These are phyloP conservation scores for Boletus sp. DNA, from an alignment of 1,284 basidiomycete species.

Conservation along the genomic window DNA sequence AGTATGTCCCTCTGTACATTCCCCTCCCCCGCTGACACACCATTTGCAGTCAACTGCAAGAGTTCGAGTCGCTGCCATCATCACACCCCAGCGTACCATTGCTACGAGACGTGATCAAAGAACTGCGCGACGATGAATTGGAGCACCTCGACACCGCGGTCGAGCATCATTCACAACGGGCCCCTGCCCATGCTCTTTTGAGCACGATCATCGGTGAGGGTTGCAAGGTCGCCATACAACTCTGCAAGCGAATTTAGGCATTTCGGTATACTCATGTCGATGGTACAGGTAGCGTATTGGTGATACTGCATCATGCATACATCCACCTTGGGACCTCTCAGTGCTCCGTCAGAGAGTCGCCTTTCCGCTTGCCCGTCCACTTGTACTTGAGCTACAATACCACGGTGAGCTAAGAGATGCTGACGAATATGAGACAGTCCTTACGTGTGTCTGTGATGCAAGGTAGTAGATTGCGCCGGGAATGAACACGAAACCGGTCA, in stretches of 20 bases:
- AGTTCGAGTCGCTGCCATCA: conserved; percentile 61
- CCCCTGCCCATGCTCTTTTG: conserved; percentile 90
- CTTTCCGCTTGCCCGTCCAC: conserved; percentile 52
- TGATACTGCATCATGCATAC: conserved; percentile 2
- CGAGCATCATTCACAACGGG: conserved; percentile 86
- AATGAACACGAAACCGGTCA: conserved; percentile 53
- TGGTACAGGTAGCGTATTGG: conserved; percentile 1
- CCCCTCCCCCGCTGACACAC: conserved; percentile 13
- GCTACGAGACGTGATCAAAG: conserved; percentile 74
- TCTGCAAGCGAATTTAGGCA: conserved; percentile 78
- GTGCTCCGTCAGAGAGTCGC: conserved; percentile 42
- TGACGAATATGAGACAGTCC: conserved; percentile 13
- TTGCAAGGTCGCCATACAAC: conserved; percentile 88
- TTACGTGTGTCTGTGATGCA: conserved; percentile 44
- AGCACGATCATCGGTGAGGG: conserved; percentile 85
- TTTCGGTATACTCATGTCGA: neutral
- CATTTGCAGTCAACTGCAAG: conserved; percentile 63
- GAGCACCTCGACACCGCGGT: conserved; percentile 95
- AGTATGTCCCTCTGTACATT: conserved; percentile 59
- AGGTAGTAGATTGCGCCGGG: conserved; percentile 50
- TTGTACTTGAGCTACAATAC: conserved; percentile 48
- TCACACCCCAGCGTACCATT: conserved; percentile 82
- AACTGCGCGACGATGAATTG: conserved; percentile 94
- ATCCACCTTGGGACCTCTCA: conserved; percentile 17
- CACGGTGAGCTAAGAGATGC: conserved; percentile 5